Evolutionary conservation across 306 rosid species (phyloP).

Genomic region (Cicer arietinum): DNA sequence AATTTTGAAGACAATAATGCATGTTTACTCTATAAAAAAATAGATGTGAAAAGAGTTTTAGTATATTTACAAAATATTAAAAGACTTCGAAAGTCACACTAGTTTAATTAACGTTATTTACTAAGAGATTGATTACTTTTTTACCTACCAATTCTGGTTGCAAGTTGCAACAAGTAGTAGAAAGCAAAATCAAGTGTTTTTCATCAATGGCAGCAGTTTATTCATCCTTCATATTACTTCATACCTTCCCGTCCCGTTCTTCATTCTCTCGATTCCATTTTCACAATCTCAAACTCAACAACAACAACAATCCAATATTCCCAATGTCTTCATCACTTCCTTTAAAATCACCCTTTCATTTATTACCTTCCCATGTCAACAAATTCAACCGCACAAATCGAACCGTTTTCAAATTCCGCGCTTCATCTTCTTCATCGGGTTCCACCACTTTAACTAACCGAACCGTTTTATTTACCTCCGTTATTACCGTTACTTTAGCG

Average conservation of each 20-base stretch:
- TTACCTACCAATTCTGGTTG: too few relatives aligned
- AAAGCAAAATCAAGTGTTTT: neutral
- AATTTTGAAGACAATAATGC: too few relatives aligned
- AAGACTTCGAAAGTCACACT: too few relatives aligned
- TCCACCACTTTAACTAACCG: neutral
- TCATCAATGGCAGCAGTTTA: constrained; percentile 35
- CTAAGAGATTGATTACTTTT: too few relatives aligned
- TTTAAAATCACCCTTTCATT: constrained; percentile 38
- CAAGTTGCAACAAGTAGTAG: too few relatives aligned
- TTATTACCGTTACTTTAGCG: constrained; percentile 55
- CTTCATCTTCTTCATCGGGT: constrained; percentile 43
- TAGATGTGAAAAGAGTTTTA: too few relatives aligned
- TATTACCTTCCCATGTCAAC: constrained; percentile 15
- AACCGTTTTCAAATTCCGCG: constrained; percentile 43
- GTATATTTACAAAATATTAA: too few relatives aligned
- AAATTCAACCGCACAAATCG: constrained; percentile 36
- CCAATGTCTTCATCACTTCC: constrained; percentile 38
- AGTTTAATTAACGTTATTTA: too few relatives aligned
- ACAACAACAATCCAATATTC: neutral
- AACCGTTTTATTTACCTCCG: constrained; percentile 47
- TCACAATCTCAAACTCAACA: constrained; percentile 29
- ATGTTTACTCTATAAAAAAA: too few relatives aligned
- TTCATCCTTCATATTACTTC: neutral
- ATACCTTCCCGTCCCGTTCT: neutral
- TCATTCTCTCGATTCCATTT: constrained; percentile 15